Evolutionary conservation across 371 early-diverging fungal genomes (phyloP).

Genomic region (Mortierella sp.): DNA sequence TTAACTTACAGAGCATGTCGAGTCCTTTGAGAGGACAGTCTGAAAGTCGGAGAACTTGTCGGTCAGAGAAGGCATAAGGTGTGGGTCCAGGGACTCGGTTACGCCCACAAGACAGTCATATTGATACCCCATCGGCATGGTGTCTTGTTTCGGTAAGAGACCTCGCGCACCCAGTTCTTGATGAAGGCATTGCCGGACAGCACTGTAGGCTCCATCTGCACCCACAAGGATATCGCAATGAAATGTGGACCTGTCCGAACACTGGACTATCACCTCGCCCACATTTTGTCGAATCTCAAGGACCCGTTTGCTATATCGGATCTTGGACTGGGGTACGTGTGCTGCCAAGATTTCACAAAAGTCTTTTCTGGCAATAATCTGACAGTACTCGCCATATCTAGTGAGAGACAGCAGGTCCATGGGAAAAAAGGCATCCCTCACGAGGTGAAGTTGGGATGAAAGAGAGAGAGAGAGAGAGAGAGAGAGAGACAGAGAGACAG

Average conservation of each 20-base stretch:
- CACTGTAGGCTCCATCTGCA: constrained; percentile 29
- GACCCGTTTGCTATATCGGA: constrained; percentile 16
- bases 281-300: constrained; percentile 3
- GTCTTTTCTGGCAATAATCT: too few relatives aligned
- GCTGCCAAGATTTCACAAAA: constrained; percentile 8
- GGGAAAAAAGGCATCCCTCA: too few relatives aligned
- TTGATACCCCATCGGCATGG: constrained; percentile 7
- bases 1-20: not conserved
- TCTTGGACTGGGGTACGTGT: constrained; percentile 14
- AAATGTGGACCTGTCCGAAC: constrained; percentile 8
- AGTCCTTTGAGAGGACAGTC: not conserved
- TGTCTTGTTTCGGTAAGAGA: not conserved
- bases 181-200: constrained; percentile 18
- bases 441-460: too few relatives aligned
- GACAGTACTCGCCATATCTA: too few relatives aligned
- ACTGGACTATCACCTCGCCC: constrained; percentile 9
- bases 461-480: too few relatives aligned
- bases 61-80: too few relatives aligned
- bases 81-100: not conserved
- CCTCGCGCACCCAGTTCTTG: not conserved
- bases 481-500: too few relatives aligned
- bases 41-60: not conserved
- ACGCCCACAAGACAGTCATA: constrained; percentile 26
- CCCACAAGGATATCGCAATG: constrained; percentile 28
- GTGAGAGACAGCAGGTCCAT: too few relatives aligned